Percentiles rank a stretch among this genome's conserved stretches.
Conservation (phyloP, 2,329 filamentous ascomycete species). For the Macrophomina tecta region DNA sequence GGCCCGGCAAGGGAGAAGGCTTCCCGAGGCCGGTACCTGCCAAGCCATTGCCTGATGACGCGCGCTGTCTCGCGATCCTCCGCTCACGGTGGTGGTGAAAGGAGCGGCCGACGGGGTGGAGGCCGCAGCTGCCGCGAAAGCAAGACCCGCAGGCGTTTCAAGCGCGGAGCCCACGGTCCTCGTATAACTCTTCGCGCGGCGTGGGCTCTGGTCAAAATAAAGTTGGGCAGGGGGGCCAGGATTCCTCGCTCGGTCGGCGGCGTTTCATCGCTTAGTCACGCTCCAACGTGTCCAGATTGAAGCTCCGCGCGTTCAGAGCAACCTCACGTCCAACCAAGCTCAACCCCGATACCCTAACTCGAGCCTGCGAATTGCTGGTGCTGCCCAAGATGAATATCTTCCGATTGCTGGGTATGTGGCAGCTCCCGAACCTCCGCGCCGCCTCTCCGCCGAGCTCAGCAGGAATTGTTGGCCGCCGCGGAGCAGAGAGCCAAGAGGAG, state of each 20-base stretch:
- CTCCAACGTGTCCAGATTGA: slow-evolving; percentile 28
- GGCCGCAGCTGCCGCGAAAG: background rate
- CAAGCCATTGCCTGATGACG: no score
- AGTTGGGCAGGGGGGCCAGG: slow-evolving; percentile 17
- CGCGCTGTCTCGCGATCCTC: no score
- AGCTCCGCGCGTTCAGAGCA: slow-evolving; percentile 12
- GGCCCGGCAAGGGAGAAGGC: no score
- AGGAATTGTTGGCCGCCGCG: background rate
- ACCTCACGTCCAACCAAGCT: background rate
- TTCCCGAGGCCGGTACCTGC: no score
- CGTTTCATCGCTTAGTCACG: slow-evolving; percentile 27
- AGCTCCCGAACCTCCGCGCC: background rate
- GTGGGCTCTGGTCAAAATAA: slow-evolving; percentile 1
- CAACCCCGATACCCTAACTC: slow-evolving; percentile 24
- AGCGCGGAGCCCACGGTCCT: background rate
- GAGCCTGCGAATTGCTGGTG: slow-evolving; percentile 1
- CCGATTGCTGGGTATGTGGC: slow-evolving; percentile 65
- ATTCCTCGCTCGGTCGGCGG: slow-evolving; percentile 11
- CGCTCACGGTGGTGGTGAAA: background rate
- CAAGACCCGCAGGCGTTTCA: background rate
- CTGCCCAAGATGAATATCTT: slow-evolving; percentile 70
- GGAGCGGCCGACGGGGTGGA: background rate
- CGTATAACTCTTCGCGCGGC: background rate
- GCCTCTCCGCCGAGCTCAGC: slow-evolving; percentile 11
- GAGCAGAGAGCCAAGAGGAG: background rate